These are phyloP conservation scores for Mesotaenium endlicherianum DNA, from an alignment of 139 green algal species.

Conservation along the genomic window DNA sequence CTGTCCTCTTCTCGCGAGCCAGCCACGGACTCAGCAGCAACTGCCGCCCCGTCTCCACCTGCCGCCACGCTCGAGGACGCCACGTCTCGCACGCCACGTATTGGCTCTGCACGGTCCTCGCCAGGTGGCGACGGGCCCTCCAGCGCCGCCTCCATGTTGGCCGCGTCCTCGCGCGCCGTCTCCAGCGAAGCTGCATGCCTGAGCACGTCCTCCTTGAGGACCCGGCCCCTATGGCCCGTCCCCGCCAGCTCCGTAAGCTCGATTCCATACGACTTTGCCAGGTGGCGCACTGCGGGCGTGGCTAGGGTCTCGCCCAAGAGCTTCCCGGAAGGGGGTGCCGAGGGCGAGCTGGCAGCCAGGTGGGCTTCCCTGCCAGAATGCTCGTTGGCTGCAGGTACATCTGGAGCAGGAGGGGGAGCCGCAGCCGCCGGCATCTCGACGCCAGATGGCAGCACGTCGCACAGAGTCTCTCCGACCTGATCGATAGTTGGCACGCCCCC, in stretches of 20 bases:
- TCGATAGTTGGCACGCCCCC: too few relatives aligned
- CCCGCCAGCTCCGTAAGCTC: conserved; percentile 56
- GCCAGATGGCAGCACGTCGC: conserved; percentile 62
- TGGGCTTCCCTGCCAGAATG: too few relatives aligned
- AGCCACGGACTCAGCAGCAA: too few relatives aligned
- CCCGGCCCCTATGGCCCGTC: conserved; percentile 68
- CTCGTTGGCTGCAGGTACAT: too few relatives aligned
- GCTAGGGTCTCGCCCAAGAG: neutral
- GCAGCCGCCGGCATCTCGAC: conserved; percentile 4
- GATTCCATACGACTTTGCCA: conserved; percentile 72
- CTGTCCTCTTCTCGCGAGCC: too few relatives aligned
- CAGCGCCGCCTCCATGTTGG: conserved; percentile 16
- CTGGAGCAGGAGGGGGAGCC: neutral
- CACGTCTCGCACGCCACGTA: too few relatives aligned
- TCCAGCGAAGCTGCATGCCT: conserved; percentile 2
- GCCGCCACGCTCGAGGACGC: too few relatives aligned
- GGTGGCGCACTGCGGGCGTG: conserved; percentile 55
- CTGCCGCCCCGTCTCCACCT: too few relatives aligned
- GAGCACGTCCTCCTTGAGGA: conserved; percentile 68
- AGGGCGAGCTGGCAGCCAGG: neutral
- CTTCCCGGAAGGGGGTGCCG: too few relatives aligned
- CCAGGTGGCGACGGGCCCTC: neutral
- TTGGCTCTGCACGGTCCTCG: too few relatives aligned
- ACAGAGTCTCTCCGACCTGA: conserved; percentile 74
- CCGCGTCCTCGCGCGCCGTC: conserved; percentile 14